A percentile compares a stretch with the other conserved stretches of the same genome.
Conservation (phyloP, 83 land plant genomes). For the Thuja plicata region DNA sequence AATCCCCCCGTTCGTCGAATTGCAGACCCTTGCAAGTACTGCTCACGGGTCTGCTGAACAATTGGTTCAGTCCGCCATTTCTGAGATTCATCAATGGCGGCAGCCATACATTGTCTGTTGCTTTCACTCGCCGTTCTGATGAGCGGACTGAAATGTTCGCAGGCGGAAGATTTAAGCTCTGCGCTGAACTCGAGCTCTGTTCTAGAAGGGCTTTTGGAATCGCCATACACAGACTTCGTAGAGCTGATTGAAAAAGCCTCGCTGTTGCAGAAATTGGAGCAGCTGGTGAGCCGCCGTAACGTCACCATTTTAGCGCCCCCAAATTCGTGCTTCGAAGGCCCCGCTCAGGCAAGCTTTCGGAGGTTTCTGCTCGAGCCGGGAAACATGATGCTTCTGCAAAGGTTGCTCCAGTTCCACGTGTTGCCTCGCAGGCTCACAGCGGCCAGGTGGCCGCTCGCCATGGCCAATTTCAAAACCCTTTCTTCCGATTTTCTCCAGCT, state of each 20-base stretch:
- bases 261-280: conserved; percentile 23
- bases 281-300: conserved; percentile 17
- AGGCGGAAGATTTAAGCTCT: not conserved
- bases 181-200: not conserved
- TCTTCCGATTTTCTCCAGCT: conserved; percentile 12
- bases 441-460: not conserved
- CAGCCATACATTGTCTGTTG: not conserved
- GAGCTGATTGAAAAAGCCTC: conserved; percentile 27
- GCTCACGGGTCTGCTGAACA: too few species aligned
- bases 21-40: too few species aligned
- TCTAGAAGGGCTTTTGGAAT: conserved; percentile 23
- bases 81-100: not conserved
- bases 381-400: conserved; percentile 44
- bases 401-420: conserved; percentile 30
- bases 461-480: conserved; percentile 3
- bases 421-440: conserved; percentile 1
- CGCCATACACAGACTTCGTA: conserved; percentile 23
- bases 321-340: conserved; percentile 20
- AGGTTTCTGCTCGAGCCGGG: conserved; percentile 29
- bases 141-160: not conserved
- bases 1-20: not conserved
- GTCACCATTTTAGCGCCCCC: conserved; percentile 33
- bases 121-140: not conserved
- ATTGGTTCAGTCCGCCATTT: not conserved
- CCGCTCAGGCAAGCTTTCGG: conserved; percentile 20